These are phyloP conservation scores for Sungouiozyma ichnusensis DNA, from an alignment of 805 yeast genomes.

Conservation along the genomic window DNA sequence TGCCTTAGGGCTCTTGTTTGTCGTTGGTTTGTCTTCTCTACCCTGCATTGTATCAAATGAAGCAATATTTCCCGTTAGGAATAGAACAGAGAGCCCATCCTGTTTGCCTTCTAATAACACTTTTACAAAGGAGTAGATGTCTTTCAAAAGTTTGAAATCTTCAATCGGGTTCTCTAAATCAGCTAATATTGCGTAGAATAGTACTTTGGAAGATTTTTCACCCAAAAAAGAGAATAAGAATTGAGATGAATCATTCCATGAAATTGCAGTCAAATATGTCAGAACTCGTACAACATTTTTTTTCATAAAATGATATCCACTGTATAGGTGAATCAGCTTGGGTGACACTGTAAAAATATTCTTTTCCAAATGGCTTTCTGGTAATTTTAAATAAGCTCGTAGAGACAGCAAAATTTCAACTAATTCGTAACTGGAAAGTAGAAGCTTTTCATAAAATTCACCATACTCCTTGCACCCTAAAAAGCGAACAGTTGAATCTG, in stretches of 20 bases:
- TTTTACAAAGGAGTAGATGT: slow-evolving; percentile 54
- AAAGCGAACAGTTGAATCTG: slow-evolving; percentile 10
- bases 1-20: slow-evolving; percentile 26
- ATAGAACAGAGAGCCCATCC: slow-evolving; percentile 64
- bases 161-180: slow-evolving; percentile 52
- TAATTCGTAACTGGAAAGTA: slow-evolving; percentile 42
- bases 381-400: slow-evolving; percentile 38
- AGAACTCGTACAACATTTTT: slow-evolving; percentile 44
- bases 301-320: slow-evolving; percentile 35
- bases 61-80: slow-evolving; percentile 45
- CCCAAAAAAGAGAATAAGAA: slow-evolving; percentile 79
- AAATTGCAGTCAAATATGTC: slow-evolving; percentile 44
- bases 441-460: slow-evolving; percentile 29
- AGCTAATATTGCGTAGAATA: slow-evolving; percentile 47
- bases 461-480: slow-evolving; percentile 29
- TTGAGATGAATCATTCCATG: slow-evolving; percentile 54
- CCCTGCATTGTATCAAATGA: slow-evolving; percentile 13
- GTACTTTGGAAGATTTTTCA: slow-evolving; percentile 43
- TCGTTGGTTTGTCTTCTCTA: not conserved
- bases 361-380: slow-evolving; percentile 58
- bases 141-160: slow-evolving; percentile 41
- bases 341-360: slow-evolving; percentile 47
- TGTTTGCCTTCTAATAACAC: slow-evolving; percentile 62
- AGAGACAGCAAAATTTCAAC: slow-evolving; percentile 46
- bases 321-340: slow-evolving; percentile 46